A percentile compares a stretch with the other conserved stretches of the same genome.
Evolutionary conservation across 495 filamentous ascomycete species (phyloP).

Genomic region (Daldinia caldariorum): DNA sequence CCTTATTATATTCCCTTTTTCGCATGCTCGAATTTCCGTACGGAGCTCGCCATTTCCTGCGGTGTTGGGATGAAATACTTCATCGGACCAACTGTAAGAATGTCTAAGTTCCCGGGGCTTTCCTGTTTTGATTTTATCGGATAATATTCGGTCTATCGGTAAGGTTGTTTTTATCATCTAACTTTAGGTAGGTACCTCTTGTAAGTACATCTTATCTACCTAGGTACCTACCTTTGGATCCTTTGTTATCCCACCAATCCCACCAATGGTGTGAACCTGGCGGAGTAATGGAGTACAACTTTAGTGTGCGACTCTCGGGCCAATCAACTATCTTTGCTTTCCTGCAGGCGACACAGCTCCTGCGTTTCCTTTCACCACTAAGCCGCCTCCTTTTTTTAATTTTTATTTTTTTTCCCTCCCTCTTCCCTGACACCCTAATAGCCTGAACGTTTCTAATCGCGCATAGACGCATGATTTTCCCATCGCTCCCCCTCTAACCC

Average conservation of each 20-base stretch:
- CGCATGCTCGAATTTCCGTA: too few relatives aligned
- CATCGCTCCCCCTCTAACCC: conserved; percentile 30
- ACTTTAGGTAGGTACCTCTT: background rate
- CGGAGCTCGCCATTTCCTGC: too few relatives aligned
- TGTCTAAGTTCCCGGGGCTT: background rate
- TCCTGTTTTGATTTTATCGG: background rate
- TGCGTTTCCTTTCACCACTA: conserved; percentile 16
- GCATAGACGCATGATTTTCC: conserved; percentile 42
- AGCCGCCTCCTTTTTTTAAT: conserved; percentile 19
- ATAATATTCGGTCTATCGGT: background rate
- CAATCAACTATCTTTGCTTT: conserved; percentile 1
- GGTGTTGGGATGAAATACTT: too few relatives aligned
- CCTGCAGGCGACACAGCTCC: conserved; percentile 3
- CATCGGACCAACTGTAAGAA: background rate
- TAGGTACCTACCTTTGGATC: too few relatives aligned
- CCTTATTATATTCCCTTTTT: too few relatives aligned
- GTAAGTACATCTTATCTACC: background rate
- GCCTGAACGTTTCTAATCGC: conserved; percentile 34
- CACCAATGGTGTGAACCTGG: conserved; percentile 24
- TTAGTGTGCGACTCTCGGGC: conserved; percentile 1
- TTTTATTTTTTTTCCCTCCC: conserved; percentile 9
- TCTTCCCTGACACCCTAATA: conserved; percentile 13
- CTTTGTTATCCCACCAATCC: conserved; percentile 21
- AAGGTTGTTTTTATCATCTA: background rate
- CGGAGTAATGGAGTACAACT: conserved; percentile 3